These are phyloP conservation scores for Knoxia roxburghii DNA, from an alignment of 257 asterid genomes.

Conservation along the genomic window DNA sequence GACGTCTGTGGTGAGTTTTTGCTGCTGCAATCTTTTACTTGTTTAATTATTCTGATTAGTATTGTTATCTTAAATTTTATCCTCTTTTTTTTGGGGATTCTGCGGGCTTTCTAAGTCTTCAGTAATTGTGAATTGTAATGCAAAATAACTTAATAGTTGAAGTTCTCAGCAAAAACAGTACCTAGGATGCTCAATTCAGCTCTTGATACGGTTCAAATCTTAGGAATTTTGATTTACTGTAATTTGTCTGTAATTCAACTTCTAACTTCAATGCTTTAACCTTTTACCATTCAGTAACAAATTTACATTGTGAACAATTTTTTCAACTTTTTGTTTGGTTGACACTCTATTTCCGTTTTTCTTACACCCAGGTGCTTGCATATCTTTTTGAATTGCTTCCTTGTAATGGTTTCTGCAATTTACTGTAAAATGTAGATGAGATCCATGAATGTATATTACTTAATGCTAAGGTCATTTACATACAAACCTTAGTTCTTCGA, in stretches of 20 bases:
- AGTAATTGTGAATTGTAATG: background rate
- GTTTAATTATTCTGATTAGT: background rate
- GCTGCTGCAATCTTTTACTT: constrained; percentile 12
- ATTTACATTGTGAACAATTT: background rate
- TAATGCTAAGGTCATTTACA: background rate
- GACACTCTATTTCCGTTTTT: background rate
- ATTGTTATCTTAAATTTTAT: background rate
- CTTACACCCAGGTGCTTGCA: background rate
- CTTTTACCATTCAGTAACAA: background rate
- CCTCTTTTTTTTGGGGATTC: background rate
- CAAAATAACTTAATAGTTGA: no score
- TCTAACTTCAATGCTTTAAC: background rate
- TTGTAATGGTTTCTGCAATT: background rate
- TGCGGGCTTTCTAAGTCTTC: no score
- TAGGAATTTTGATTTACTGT: background rate
- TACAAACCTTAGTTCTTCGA: background rate
- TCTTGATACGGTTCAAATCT: background rate
- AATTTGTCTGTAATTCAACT: background rate
- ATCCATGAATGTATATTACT: background rate
- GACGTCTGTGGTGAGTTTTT: constrained; percentile 59
- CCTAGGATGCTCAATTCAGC: background rate
- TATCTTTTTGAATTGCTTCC: background rate
- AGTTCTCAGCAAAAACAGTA: no score
- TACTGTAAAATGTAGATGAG: background rate
- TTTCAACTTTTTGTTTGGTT: background rate